Base-by-base conservation (phyloP, 2,329 filamentous ascomycete genomes). In the Pseudogymnoascus sp. region DNA sequence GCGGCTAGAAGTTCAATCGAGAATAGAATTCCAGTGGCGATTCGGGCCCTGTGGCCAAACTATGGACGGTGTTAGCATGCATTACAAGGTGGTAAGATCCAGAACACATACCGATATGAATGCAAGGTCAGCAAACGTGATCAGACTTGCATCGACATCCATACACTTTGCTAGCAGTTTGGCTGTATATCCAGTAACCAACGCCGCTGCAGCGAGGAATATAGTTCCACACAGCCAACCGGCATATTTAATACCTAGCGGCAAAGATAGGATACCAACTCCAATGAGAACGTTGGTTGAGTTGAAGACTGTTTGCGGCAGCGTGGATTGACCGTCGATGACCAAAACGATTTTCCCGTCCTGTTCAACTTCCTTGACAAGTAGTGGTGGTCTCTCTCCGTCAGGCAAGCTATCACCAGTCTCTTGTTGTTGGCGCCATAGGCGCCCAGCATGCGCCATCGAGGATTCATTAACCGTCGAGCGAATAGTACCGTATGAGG, bases 271-370 rank as follows among this genome's bases (percentile, higher is more conserved):
- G 31, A 99, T 77, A 0, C 93, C 93, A 31, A 99, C 87, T 13
- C 92, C 92, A 64, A 97, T 93, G 63, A 97, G 78, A 59, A 95
- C 90, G 65, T 80, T 82, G 29, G 60, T 93, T 2, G 91, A 95
- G 75, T 99, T 99, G 79, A 97, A 96, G 64, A 97, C 83, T 5
- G 93, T 97, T 76, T 97, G 93, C 0, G 92, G 92, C 13, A 97
- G 80, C 0, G 93, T 99, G n/a, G 91, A 96, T 76, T 95, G 92
- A 39, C 93, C 93, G 64, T 96, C 88, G 2, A 96, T 86, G 2
- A 93, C 83, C 67, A 93, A 83, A 61, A 96, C 84, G 57, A 93
- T 83, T 70, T 88, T 91, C 41, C 94, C 91, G 66, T 94, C 91
- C 68, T 94, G 89, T 71, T 95, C 89, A 10, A 96, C 83, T 73